Evolutionary conservation across 331 rosid species (phyloP), one percentile per base, ranked within the genome.

Genomic region (Acacia concinna): DNA sequence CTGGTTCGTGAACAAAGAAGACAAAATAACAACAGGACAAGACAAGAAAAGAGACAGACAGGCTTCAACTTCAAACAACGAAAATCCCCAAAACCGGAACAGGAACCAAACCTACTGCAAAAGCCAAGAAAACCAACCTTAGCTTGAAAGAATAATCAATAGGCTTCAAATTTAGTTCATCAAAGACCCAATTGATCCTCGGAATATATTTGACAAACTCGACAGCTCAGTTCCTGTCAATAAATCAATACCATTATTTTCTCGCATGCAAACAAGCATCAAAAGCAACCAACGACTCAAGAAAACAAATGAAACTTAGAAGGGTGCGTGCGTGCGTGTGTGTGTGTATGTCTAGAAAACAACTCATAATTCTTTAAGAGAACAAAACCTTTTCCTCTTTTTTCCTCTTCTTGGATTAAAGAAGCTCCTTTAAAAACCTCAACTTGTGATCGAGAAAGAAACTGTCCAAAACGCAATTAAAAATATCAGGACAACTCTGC

Each of bases 281-380:
- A 21, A 85, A 82, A 84, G 84, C 67, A 71, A 64, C 62, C 83
- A 84, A 54, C 46, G 38, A 86, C 68, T 31, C 17, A 71, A 86
- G 80, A 59, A 84, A 78, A 51, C 78, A 78, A 51, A 23, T 62
- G n/a, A 75, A 64, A 79, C 34, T 28, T 57, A 17, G 65, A 30
- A 73, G 28, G n/a, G 60, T n/a, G n/a, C n/a, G n/a, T n/a, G n/a
- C n/a, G n/a, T n/a, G n/a, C n/a, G n/a, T n/a, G n/a, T n/a, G n/a
- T n/a, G 25, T 68, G 47, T 38, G 20, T 68, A 57, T 70, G 18
- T 38, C 52, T n/a, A 54, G 9, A 52, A 59, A 71, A 63, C 68
- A 83, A 43, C 49, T 57, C 41, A 76, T 65, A 47, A 30, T 81
- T 51, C 40, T 5, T 76, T 64, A 38, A 40, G 17, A 13, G 1